These are phyloP conservation scores for Coniosporium apollinis DNA, from an alignment of 495 filamentous ascomycete species.

Conservation along the genomic window DNA sequence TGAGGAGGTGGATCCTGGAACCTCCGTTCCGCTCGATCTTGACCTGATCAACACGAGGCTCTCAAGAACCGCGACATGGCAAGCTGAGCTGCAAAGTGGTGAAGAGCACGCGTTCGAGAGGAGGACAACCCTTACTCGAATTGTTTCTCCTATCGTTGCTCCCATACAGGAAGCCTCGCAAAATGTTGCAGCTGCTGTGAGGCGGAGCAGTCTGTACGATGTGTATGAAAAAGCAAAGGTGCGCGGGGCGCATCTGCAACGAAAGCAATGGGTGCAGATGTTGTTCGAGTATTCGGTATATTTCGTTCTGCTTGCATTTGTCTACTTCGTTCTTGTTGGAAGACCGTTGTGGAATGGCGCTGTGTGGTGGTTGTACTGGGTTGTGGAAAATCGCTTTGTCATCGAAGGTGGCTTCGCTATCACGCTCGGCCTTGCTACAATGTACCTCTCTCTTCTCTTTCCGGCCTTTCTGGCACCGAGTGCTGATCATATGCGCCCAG, in stretches of 20 bases:
- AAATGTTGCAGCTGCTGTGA: neutral
- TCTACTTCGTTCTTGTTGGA: constrained; percentile 28
- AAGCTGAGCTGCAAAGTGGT: too few species aligned
- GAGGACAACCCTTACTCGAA: too few species aligned
- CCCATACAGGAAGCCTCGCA: neutral
- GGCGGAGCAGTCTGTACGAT: constrained; percentile 4
- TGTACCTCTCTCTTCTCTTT: constrained; percentile 16
- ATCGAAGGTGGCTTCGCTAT: constrained; percentile 24
- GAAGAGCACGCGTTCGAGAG: too few species aligned
- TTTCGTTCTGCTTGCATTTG: constrained; percentile 15
- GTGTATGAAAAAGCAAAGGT: constrained; percentile 15
- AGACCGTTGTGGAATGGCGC: constrained; percentile 28
- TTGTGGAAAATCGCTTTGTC: constrained; percentile 23
- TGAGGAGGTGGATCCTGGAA: too few species aligned
- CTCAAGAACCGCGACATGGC: too few species aligned
- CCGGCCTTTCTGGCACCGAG: too few species aligned
- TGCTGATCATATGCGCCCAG: constrained; percentile 9
- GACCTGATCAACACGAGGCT: too few species aligned
- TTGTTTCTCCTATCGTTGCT: too few species aligned
- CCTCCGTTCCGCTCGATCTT: too few species aligned
- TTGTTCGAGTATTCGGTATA: constrained; percentile 26
- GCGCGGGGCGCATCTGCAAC: constrained; percentile 11
- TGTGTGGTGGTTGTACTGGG: constrained; percentile 26
- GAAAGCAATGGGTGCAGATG: constrained; percentile 21
- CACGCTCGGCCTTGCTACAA: constrained; percentile 19